A percentile compares a stretch with the other conserved stretches of the same genome.
phyloP scores from a whole-genome alignment of 108 stramenopile genomes.

The Cyclotella atomus region DNA sequence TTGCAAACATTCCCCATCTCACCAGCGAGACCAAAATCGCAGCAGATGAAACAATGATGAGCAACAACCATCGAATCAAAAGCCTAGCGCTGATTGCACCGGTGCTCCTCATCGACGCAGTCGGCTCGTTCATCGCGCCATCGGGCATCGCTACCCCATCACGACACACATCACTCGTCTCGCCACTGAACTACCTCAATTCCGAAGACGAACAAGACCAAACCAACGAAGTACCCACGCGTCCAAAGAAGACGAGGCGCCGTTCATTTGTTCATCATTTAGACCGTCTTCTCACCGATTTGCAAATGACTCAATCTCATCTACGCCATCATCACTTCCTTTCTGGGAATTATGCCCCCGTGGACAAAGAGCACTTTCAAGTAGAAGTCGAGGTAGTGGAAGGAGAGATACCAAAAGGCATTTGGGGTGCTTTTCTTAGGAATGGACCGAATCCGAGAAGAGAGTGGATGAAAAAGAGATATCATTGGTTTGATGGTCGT shows the following conservation, averaged over 20 bases:
- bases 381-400: slow-evolving; percentile 42
- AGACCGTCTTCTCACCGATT: slow-evolving; percentile 40
- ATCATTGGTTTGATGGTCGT: slow-evolving; percentile 62
- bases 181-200: background rate
- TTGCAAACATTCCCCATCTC: too few species aligned
- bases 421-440: slow-evolving; percentile 43
- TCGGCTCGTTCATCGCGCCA: background rate
- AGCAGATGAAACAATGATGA: too few species aligned
- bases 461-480: slow-evolving; percentile 33
- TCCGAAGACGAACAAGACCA: background rate
- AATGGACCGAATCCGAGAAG: slow-evolving; percentile 55
- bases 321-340: slow-evolving; percentile 37
- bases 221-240: background rate
- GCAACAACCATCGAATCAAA: too few species aligned
- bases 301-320: slow-evolving; percentile 36
- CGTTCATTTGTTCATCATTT: slow-evolving; percentile 44
- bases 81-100: too few species aligned
- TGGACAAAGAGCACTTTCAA: slow-evolving; percentile 37
- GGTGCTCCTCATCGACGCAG: too few species aligned
- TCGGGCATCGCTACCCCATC: background rate
- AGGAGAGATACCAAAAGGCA: slow-evolving; percentile 38
- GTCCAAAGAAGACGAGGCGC: background rate
- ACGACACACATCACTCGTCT: background rate
- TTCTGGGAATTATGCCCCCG: slow-evolving; percentile 53
- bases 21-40: too few species aligned